Conservation (phyloP, 768 basidiomycete species). For the Galerina marginata region DNA sequence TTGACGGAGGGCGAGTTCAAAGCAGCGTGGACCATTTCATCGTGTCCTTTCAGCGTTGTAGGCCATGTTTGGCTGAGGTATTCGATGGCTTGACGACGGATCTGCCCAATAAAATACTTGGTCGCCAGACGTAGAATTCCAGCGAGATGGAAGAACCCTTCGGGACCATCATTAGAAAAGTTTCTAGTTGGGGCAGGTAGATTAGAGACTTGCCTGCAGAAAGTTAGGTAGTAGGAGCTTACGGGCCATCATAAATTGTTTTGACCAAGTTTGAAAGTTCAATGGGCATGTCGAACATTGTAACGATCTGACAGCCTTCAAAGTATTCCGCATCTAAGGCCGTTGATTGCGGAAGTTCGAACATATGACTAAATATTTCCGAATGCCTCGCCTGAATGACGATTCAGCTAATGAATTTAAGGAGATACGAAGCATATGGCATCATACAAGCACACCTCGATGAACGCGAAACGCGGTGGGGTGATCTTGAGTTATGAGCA, state of each 20-base stretch:
- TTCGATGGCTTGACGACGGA: conserved; percentile 56
- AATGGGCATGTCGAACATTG: conserved; percentile 54
- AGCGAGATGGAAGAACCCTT: conserved; percentile 62
- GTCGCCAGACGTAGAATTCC: conserved; percentile 62
- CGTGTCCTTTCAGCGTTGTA: conserved; percentile 58
- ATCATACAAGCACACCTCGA: conserved; percentile 46
- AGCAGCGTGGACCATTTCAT: conserved; percentile 58
- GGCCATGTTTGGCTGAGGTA: conserved; percentile 57
- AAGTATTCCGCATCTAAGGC: conserved; percentile 35
- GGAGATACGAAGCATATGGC: neutral
- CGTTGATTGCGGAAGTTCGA: conserved; percentile 50
- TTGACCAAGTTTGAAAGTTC: conserved; percentile 57
- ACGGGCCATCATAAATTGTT: conserved; percentile 64
- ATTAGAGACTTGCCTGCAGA: neutral
- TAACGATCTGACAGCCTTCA: conserved; percentile 56
- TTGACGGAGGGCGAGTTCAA: conserved; percentile 44
- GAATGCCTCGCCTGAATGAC: conserved; percentile 54
- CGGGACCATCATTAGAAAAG: conserved; percentile 43
- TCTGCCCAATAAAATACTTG: conserved; percentile 61
- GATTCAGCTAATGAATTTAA: neutral
- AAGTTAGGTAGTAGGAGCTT: conserved; percentile 29
- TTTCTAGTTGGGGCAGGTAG: conserved; percentile 27
- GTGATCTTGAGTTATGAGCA: conserved; percentile 49
- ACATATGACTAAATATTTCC: conserved; percentile 61
- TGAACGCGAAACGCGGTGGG: conserved; percentile 60